These are phyloP conservation scores for Chamaecyparis obtusa DNA, from an alignment of 75 land plant species.

Conservation along the genomic window DNA sequence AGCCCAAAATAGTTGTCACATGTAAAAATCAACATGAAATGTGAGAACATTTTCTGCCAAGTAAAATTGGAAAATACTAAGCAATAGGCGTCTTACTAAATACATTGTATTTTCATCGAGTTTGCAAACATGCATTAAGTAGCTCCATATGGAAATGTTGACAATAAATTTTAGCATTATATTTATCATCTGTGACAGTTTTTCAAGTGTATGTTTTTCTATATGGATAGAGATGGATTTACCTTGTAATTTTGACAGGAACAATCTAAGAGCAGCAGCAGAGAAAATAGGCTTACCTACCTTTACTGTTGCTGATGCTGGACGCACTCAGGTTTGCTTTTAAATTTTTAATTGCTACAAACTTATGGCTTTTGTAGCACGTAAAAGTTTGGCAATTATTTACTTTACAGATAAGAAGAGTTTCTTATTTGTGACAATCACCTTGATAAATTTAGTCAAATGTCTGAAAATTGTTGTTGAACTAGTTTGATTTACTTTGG, in stretches of 20 bases:
- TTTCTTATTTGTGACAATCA: neutral
- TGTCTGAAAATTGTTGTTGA: neutral
- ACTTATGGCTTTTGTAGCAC: neutral
- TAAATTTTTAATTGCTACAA: neutral
- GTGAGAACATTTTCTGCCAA: conserved; percentile 39
- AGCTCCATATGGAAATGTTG: neutral
- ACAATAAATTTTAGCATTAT: neutral
- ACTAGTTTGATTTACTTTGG: neutral
- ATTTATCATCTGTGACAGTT: neutral
- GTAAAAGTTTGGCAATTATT: neutral
- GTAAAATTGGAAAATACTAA: neutral
- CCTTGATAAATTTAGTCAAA: neutral
- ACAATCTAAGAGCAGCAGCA: conserved; percentile 68
- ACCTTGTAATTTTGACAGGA: conserved; percentile 38
- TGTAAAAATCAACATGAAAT: conserved; percentile 97
- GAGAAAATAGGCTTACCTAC: conserved; percentile 92
- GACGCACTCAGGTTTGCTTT: conserved; percentile 86
- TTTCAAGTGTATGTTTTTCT: neutral
- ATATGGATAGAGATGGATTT: neutral
- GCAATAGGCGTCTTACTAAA: neutral
- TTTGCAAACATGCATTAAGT: neutral
- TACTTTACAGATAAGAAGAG: neutral
- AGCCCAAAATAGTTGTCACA: conserved; percentile 90
- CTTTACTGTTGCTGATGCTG: conserved; percentile 94
- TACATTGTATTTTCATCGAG: neutral